Percentiles rank a stretch among this genome's conserved stretches.
phyloP scores from a whole-genome alignment of 148 eudicot genomes.

The Amaranthus palmeri region DNA sequence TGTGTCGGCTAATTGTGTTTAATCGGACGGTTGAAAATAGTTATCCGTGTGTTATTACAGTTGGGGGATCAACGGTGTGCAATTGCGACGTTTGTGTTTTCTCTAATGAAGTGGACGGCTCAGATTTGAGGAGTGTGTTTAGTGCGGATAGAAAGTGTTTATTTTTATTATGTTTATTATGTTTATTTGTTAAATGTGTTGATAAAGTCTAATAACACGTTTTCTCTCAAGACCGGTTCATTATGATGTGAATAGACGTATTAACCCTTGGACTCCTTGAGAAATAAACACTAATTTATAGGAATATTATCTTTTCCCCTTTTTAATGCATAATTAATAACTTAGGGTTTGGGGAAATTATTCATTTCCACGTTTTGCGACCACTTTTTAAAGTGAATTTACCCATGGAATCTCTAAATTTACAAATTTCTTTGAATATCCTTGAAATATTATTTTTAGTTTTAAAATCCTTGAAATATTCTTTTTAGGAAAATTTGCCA shows the following conservation, averaged over 20 bases:
- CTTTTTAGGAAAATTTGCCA: no score
- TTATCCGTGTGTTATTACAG: slow-evolving; percentile 34
- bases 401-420: no score
- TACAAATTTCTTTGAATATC: no score
- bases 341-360: no score
- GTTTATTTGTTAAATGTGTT: slow-evolving; percentile 17
- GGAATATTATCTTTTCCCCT: no score
- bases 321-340: no score
- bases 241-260: background rate
- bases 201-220: background rate
- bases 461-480: no score
- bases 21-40: slow-evolving; percentile 34
- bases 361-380: no score
- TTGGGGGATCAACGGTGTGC: slow-evolving; percentile 32
- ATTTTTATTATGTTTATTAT: background rate
- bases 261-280: background rate
- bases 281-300: background rate
- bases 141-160: slow-evolving; percentile 32
- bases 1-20: background rate
- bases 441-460: no score
- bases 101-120: slow-evolving; percentile 31
- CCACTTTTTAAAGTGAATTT: no score
- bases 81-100: slow-evolving; percentile 36
- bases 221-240: background rate
- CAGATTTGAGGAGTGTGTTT: slow-evolving; percentile 19